These are phyloP conservation scores for Wilcoxina mikolae DNA, from an alignment of 495 filamentous ascomycete species.

Conservation along the genomic window DNA sequence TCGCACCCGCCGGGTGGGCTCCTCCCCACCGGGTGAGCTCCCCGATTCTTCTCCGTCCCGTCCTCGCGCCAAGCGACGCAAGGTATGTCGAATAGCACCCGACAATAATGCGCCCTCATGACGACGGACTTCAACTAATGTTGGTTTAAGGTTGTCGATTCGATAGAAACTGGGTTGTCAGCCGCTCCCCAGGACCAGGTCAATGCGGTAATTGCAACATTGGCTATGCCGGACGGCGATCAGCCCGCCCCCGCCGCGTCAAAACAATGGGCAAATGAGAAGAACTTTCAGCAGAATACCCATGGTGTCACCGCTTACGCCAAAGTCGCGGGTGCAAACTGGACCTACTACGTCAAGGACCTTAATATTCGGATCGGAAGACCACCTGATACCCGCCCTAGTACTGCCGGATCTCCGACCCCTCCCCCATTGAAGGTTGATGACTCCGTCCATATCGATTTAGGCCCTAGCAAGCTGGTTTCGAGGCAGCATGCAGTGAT, in stretches of 20 bases:
- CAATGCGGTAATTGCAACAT: slow-evolving; percentile 54
- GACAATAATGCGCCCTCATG: slow-evolving; percentile 11
- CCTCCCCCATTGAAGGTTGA: slow-evolving; percentile 27
- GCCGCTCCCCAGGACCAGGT: slow-evolving; percentile 38
- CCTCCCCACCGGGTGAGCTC: slow-evolving; percentile 33
- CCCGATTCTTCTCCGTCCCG: slow-evolving; percentile 56
- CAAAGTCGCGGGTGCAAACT: slow-evolving; percentile 77
- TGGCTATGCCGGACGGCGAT: slow-evolving; percentile 47
- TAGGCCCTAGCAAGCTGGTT: slow-evolving; percentile 84
- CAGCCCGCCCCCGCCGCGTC: slow-evolving; percentile 36
- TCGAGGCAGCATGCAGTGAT: slow-evolving; percentile 80
- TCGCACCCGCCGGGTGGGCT: slow-evolving; percentile 23
- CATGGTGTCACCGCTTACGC: slow-evolving; percentile 77
- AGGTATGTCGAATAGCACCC: slow-evolving; percentile 35
- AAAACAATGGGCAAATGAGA: slow-evolving; percentile 54
- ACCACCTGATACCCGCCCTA: slow-evolving; percentile 43
- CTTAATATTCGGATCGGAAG: slow-evolving; percentile 73
- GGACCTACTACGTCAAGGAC: slow-evolving; percentile 85
- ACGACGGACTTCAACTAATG: slow-evolving; percentile 10
- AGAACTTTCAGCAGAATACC: slow-evolving; percentile 52
- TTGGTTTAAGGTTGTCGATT: slow-evolving; percentile 1
- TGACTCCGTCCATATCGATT: slow-evolving; percentile 61
- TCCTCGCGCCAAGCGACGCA: slow-evolving; percentile 59
- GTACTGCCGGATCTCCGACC: slow-evolving; percentile 19
- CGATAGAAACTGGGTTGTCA: slow-evolving; percentile 26